A percentile compares a stretch with the other conserved stretches of the same genome.
phyloP scores from a whole-genome alignment of 805 yeast genomes.

The Yamadazyma sp. region DNA sequence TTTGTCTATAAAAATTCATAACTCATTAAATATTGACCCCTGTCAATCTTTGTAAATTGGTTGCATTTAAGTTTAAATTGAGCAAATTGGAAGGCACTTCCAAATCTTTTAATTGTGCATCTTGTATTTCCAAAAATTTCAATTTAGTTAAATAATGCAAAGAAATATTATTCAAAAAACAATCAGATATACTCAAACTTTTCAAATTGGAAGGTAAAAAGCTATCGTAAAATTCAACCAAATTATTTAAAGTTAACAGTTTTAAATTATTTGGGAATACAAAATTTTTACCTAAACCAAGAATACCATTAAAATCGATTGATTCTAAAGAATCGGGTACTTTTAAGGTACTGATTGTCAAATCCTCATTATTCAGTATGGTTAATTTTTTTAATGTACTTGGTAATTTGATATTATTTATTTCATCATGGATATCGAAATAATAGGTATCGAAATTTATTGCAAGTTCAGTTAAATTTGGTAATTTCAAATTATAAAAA shows the following conservation, averaged over 20 bases:
- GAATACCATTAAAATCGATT: constrained; percentile 1
- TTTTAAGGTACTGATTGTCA: constrained; percentile 4
- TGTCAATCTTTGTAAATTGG: neutral
- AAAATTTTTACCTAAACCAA: constrained; percentile 6
- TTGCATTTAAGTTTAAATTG: neutral
- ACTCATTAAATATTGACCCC: too few species aligned
- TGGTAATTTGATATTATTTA: constrained; percentile 6
- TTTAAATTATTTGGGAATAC: constrained; percentile 1
- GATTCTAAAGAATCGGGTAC: constrained; percentile 4
- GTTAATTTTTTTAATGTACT: constrained; percentile 2
- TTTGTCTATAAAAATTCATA: too few species aligned
- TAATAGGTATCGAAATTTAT: constrained; percentile 3
- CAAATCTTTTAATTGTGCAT: neutral
- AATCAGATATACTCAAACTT: neutral
- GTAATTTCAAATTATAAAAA: constrained; percentile 5
- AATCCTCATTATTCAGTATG: constrained; percentile 6
- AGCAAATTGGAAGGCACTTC: neutral
- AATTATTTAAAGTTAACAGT: neutral
- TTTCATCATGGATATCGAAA: constrained; percentile 8
- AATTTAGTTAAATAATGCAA: constrained; percentile 5
- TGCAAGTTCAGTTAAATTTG: constrained; percentile 1
- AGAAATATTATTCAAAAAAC: constrained; percentile 1
- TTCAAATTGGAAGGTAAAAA: constrained; percentile 2
- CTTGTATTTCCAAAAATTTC: constrained; percentile 1
- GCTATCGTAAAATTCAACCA: constrained; percentile 5